Evolutionary conservation across 2,329 filamentous ascomycete species (phyloP).

Genomic region (Aspergillus felis): DNA sequence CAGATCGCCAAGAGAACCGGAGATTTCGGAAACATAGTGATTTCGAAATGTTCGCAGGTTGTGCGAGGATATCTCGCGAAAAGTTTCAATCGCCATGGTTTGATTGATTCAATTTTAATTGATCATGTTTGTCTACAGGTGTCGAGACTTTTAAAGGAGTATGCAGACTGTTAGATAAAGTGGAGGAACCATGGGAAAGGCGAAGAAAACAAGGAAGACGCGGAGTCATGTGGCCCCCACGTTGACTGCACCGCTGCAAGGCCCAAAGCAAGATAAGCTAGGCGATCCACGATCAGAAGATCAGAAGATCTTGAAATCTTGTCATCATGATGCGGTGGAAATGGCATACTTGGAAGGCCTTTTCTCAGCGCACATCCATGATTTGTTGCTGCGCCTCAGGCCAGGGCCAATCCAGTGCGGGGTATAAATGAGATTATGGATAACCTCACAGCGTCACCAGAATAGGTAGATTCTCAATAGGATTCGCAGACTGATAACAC

Average conservation of each 20-base stretch:
- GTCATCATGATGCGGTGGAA: neutral
- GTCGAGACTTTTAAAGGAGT: neutral
- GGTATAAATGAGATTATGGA: neutral
- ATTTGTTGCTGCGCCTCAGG: neutral
- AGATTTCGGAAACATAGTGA: slow-evolving; percentile 69
- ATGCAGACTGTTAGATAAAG: neutral
- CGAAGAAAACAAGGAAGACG: neutral
- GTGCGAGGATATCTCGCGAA: slow-evolving; percentile 35
- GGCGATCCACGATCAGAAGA: neutral
- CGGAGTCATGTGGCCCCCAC: neutral
- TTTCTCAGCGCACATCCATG: neutral
- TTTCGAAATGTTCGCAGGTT: slow-evolving; percentile 55
- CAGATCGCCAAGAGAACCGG: slow-evolving; percentile 82
- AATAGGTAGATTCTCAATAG: no score
- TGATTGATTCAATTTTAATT: neutral
- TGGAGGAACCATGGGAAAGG: neutral
- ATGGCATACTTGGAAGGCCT: neutral
- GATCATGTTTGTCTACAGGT: neutral
- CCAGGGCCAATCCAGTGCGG: neutral
- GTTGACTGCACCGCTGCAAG: neutral
- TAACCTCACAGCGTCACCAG: neutral
- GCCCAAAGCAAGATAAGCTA: neutral
- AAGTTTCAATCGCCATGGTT: slow-evolving; percentile 21
- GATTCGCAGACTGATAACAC: no score
- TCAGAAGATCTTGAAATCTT: neutral